Evolutionary conservation across 192 early-diverging fungal genomes (phyloP).

Genomic region (Lobulomyces angularis): DNA sequence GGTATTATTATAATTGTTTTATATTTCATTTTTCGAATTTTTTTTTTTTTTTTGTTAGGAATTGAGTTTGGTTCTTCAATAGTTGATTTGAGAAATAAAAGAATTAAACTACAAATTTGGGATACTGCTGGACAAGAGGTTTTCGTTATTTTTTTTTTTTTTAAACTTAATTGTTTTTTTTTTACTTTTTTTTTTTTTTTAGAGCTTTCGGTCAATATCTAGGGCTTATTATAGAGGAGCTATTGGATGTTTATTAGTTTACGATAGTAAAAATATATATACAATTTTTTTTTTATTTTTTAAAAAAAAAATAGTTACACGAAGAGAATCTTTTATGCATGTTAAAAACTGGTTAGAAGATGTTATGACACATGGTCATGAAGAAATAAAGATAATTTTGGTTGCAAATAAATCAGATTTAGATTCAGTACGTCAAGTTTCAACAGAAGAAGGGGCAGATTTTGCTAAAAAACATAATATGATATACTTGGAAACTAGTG

Average conservation of each 20-base stretch:
- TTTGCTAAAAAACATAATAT: constrained; percentile 78
- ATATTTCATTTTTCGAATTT: no score
- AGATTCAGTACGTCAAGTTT: constrained; percentile 62
- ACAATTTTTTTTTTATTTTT: constrained; percentile 5
- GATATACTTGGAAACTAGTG: constrained; percentile 82
- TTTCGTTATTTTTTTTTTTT: background rate
- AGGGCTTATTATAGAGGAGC: constrained; percentile 30
- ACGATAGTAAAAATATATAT: no score
- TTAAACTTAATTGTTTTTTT: background rate
- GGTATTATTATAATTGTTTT: no score
- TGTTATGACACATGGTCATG: constrained; percentile 76
- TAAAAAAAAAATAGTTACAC: constrained; percentile 7
- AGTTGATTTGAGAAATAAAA: no score
- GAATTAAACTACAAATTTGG: constrained; percentile 90
- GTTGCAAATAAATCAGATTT: constrained; percentile 90
- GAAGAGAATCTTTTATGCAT: constrained; percentile 63
- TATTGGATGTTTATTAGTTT: constrained; percentile 19
- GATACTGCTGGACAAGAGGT: constrained; percentile 57
- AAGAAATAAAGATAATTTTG: constrained; percentile 76
- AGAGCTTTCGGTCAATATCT: constrained; percentile 24
- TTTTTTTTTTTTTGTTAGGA: no score
- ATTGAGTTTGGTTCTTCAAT: no score
- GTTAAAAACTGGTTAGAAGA: constrained; percentile 72
- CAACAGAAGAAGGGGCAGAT: constrained; percentile 72
- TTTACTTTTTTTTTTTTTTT: background rate